Percentiles rank a stretch among this genome's conserved stretches.
phyloP scores from a whole-genome alignment of 2,329 filamentous ascomycete genomes.

The Penicillium oxalicum region DNA sequence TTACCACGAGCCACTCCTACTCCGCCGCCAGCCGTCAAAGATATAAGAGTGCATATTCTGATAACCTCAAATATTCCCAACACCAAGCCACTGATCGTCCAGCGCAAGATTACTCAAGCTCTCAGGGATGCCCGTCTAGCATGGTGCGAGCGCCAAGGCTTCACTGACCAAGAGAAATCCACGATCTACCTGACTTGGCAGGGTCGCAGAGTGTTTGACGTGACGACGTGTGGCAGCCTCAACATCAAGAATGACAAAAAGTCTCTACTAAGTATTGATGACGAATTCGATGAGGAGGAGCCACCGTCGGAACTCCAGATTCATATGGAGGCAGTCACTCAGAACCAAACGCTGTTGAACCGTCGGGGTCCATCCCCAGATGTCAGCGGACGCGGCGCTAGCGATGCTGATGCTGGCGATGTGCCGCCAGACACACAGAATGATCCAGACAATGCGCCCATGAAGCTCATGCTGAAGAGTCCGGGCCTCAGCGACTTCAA shows the following conservation, averaged over 20 bases:
- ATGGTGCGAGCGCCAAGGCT: conserved; percentile 62
- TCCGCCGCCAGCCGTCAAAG: conserved; percentile 20
- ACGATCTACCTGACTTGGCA: conserved; percentile 75
- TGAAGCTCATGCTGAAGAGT: conserved; percentile 49
- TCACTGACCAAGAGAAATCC: conserved; percentile 45
- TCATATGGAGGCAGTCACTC: conserved; percentile 72
- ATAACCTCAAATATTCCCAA: conserved; percentile 62
- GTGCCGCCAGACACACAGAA: conserved; percentile 5
- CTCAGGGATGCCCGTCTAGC: conserved; percentile 61
- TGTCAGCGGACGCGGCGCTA: background rate
- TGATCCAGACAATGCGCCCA: conserved; percentile 25
- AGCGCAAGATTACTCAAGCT: conserved; percentile 60
- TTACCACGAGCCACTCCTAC: background rate
- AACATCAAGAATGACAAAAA: conserved; percentile 50
- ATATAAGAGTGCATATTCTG: conserved; percentile 57
- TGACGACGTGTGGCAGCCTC: conserved; percentile 65
- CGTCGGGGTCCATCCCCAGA: conserved; percentile 7
- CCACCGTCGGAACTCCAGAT: conserved; percentile 49
- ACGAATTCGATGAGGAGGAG: conserved; percentile 47
- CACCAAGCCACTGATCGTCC: conserved; percentile 57
- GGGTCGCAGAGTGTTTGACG: conserved; percentile 63
- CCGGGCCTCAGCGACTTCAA: conserved; percentile 48
- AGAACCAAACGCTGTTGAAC: conserved; percentile 49
- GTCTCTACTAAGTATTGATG: conserved; percentile 32
- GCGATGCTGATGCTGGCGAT: too few species aligned